A percentile compares a stretch with the other conserved stretches of the same genome.
Evolutionary conservation across 371 early-diverging fungal species (phyloP).

Genomic region (Rhizopus delemar): DNA sequence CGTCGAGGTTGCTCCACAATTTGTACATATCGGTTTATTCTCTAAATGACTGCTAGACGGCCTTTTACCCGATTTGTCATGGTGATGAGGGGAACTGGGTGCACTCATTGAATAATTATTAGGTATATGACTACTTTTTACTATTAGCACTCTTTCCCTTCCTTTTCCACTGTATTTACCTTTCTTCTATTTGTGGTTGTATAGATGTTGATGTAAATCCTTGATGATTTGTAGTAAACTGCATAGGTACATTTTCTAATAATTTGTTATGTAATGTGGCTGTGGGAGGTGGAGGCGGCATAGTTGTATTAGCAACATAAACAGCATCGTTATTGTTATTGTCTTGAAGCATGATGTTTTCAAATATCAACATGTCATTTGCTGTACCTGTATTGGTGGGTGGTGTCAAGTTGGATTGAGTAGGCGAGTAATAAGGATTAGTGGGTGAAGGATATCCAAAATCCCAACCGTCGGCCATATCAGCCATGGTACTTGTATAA

Average conservation of each 20-base stretch:
- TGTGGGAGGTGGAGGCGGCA: constrained; percentile 46
- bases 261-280: constrained; percentile 35
- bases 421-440: constrained; percentile 26
- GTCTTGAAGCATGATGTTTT: constrained; percentile 1
- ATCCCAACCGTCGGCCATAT: constrained; percentile 33
- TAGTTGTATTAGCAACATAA: constrained; percentile 33
- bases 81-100: constrained; percentile 24
- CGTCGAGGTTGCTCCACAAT: constrained; percentile 89
- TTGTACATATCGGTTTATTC: constrained; percentile 63
- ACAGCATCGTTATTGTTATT: constrained; percentile 22
- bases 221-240: constrained; percentile 8
- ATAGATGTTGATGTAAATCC: constrained; percentile 12
- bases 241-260: constrained; percentile 15
- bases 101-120: constrained; percentile 7
- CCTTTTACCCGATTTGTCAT: background rate
- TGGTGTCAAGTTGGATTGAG: constrained; percentile 7
- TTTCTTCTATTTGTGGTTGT: constrained; percentile 4
- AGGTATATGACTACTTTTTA: background rate
- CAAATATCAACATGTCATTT: background rate
- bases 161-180: background rate
- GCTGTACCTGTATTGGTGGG: constrained; percentile 8
- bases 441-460: constrained; percentile 29
- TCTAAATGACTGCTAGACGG: constrained; percentile 8
- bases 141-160: background rate
- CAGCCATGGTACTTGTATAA: constrained; percentile 9